These are phyloP conservation scores for Aspergillus nomiae DNA, from an alignment of 2,329 filamentous ascomycete species.

Conservation along the genomic window DNA sequence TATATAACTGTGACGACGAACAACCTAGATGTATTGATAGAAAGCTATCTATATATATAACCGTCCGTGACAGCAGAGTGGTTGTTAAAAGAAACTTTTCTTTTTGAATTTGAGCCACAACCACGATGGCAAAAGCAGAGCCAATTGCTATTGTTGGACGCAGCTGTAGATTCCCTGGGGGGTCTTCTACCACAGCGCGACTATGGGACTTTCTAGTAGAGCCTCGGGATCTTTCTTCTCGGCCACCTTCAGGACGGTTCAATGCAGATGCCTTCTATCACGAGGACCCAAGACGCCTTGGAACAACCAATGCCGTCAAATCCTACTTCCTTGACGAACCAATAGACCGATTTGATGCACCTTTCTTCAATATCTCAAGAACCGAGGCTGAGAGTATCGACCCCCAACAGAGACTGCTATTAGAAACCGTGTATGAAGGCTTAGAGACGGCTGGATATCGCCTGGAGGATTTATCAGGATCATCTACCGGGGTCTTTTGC, in stretches of 20 bases:
- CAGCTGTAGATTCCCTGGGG: conserved; percentile 28
- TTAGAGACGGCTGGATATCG: conserved; percentile 26
- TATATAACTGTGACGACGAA: too few relatives aligned
- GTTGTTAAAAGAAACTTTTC: too few relatives aligned
- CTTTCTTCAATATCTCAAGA: conserved; percentile 30
- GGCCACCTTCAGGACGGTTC: conserved; percentile 26
- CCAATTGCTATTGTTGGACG: conserved; percentile 32
- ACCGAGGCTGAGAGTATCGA: conserved; percentile 34
- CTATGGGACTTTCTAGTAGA: conserved; percentile 29
- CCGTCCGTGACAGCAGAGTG: too few relatives aligned
- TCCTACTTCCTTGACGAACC: conserved; percentile 29
- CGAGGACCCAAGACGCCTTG: conserved; percentile 24
- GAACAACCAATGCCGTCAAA: conserved; percentile 27
- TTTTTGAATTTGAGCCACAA: too few relatives aligned
- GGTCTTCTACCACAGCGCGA: conserved; percentile 24
- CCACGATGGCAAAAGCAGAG: conserved; percentile 8
- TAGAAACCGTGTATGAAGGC: conserved; percentile 30
- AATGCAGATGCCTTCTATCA: conserved; percentile 27
- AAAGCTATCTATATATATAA: too few relatives aligned
- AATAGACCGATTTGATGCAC: conserved; percentile 26
- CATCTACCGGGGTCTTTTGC: conserved; percentile 27
- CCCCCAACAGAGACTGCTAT: conserved; percentile 29
- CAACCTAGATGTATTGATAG: too few relatives aligned
- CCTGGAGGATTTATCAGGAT: conserved; percentile 27
- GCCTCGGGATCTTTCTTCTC: conserved; percentile 25